Evolutionary conservation across 495 filamentous ascomycete genomes (phyloP).

Genomic region (Stereocaulon alpinum): DNA sequence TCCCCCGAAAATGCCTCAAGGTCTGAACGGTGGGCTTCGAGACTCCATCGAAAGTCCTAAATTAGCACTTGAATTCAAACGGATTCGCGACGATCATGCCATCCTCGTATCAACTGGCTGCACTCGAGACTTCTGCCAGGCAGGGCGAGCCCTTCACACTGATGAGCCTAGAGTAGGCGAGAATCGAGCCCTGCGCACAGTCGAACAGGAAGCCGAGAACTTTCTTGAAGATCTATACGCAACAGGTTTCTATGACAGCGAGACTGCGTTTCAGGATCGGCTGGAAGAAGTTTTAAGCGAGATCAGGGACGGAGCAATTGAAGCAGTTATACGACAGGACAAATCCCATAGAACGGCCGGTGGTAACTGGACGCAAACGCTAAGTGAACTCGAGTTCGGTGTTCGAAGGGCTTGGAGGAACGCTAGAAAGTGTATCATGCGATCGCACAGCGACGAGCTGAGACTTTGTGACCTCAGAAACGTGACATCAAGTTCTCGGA

Average conservation of each 20-base stretch:
- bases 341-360: not conserved
- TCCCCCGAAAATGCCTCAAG: too few species aligned
- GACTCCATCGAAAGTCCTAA: too few species aligned
- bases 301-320: slow-evolving; percentile 11
- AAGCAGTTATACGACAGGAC: slow-evolving; percentile 13
- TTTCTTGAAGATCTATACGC: slow-evolving; percentile 19
- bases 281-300: slow-evolving; percentile 16
- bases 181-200: slow-evolving; percentile 19
- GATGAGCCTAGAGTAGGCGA: slow-evolving; percentile 24
- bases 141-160: slow-evolving; percentile 22
- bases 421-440: slow-evolving; percentile 26
- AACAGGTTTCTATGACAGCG: slow-evolving; percentile 19
- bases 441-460: slow-evolving; percentile 23
- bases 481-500: slow-evolving; percentile 20
- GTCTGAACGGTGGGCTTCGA: too few species aligned
- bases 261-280: slow-evolving; percentile 13
- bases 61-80: slow-evolving; percentile 3
- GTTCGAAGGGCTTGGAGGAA: slow-evolving; percentile 25
- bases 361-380: slow-evolving; percentile 22
- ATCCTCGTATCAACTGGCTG: slow-evolving; percentile 24
- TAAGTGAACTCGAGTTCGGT: slow-evolving; percentile 22
- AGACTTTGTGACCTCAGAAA: slow-evolving; percentile 23
- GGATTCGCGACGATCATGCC: slow-evolving; percentile 14
- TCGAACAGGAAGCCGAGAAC: slow-evolving; percentile 20
- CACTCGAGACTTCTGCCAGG: slow-evolving; percentile 24